phyloP scores from a whole-genome alignment of 208 protist species.

The Crithidia brevicula region DNA sequence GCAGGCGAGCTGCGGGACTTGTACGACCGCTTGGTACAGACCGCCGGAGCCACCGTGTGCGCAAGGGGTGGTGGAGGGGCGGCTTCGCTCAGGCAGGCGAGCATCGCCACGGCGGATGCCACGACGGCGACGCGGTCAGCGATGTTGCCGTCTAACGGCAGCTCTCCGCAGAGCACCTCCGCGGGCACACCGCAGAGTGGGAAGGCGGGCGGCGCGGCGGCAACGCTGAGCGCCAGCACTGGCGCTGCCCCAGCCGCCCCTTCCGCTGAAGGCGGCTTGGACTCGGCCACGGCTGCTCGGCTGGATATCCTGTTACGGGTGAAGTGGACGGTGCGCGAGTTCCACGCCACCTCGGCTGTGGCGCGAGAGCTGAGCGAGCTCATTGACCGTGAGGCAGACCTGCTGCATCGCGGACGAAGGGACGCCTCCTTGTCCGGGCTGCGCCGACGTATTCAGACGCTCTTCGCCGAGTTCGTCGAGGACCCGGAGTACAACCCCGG shows the following conservation, averaged over 20 bases:
- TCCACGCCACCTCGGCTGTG: constrained; percentile 65
- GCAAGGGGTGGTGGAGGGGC: not conserved
- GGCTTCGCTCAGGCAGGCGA: not conserved
- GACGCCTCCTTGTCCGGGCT: constrained; percentile 74
- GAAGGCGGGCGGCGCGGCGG: not conserved
- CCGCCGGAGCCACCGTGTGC: not conserved
- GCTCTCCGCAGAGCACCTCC: not conserved
- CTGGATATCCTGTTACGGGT: constrained; percentile 97
- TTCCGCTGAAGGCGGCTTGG: constrained; percentile 2
- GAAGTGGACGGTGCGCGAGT: constrained; percentile 98
- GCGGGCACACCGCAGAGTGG: not conserved
- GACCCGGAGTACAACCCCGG: constrained; percentile 97
- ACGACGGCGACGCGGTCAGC: not conserved
- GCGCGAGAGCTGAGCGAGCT: constrained; percentile 94
- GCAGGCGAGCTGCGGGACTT: constrained; percentile 94
- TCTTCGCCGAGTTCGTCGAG: constrained; percentile 96
- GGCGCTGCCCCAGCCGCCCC: not conserved
- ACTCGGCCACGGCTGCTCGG: constrained; percentile 60
- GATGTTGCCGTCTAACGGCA: too few species aligned
- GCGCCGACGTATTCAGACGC: constrained; percentile 83
- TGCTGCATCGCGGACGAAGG: constrained; percentile 93
- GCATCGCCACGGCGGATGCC: not conserved
- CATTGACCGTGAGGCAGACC: constrained; percentile 97
- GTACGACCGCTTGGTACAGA: constrained; percentile 81
- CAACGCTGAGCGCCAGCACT: not conserved